These are phyloP conservation scores for Umbilicus rupestris DNA, from an alignment of 164 flowering plant genomes.

Conservation along the genomic window DNA sequence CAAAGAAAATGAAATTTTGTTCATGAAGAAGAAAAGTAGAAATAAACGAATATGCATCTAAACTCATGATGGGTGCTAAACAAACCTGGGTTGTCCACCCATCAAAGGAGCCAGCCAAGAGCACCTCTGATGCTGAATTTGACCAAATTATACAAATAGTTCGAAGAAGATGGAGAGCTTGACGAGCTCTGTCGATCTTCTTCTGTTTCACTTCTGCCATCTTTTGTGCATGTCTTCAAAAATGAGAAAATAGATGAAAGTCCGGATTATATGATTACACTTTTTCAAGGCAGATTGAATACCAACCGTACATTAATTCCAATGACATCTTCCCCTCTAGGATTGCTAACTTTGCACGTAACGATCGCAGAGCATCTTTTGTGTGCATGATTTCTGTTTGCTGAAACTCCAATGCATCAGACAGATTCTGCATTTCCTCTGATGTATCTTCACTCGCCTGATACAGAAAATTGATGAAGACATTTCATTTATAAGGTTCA, in stretches of 20 bases:
- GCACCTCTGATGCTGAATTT: slow-evolving; percentile 69
- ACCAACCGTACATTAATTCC: slow-evolving; percentile 39
- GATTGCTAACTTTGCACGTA: slow-evolving; percentile 68
- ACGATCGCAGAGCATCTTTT: slow-evolving; percentile 50
- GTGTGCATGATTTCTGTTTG: slow-evolving; percentile 75
- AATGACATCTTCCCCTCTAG: slow-evolving; percentile 78
- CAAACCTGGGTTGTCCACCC: slow-evolving; percentile 90
- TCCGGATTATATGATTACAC: neutral
- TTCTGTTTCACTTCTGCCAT: slow-evolving; percentile 50
- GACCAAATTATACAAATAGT: slow-evolving; percentile 64
- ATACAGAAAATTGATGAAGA: neutral
- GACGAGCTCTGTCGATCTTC: slow-evolving; percentile 49
- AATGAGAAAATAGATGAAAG: neutral
- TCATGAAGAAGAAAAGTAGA: neutral
- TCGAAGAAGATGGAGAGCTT: slow-evolving; percentile 48
- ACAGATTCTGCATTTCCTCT: slow-evolving; percentile 45
- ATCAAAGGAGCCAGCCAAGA: slow-evolving; percentile 81
- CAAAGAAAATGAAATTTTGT: neutral
- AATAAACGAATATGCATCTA: neutral
- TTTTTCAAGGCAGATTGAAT: neutral
- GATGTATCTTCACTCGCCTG: slow-evolving; percentile 36
- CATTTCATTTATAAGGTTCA: neutral
- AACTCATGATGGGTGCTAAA: neutral
- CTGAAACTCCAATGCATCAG: slow-evolving; percentile 81
- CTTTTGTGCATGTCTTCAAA: slow-evolving; percentile 66